Evolutionary conservation across 2,329 filamentous ascomycete species (phyloP), one percentile per base, ranked within the genome.

Genomic region (Fusarium luffae): DNA sequence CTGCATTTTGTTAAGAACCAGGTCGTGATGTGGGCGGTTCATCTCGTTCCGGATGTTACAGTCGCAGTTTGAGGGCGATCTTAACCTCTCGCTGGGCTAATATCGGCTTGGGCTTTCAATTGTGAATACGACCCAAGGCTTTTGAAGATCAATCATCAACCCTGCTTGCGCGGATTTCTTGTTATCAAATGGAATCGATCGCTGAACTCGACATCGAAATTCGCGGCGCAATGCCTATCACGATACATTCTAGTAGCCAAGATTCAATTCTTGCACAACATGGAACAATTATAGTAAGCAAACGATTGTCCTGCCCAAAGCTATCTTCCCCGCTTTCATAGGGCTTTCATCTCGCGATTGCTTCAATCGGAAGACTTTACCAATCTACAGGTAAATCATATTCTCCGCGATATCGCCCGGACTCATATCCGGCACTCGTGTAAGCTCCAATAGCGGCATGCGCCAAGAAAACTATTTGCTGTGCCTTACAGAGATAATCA

Each of bases 61-160:
- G 23, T 51, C 7, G 21, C n/a, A 16, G 18, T 51, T 51, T 11
- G 12, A 34, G 16, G 34, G 27, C 18, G 49, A 51, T 51, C 49
- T 51, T 51, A 51, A 19, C 49, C n/a, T 27, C 19, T 14, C 18
- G 7, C 40, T 16, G 19, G 49, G 49, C 12, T 51, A 27, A 51
- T 42, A 51, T 51, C 23, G 9, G 21, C 7, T 10, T 9, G 8
- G 32, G 4, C 14, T 19, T 51, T 18, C n/a, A 30, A 30, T 27
- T 27, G 13, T 25, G 16, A 18, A 32, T 49, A 5, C 49, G 23
- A 14, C 32, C 25, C 16, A 19, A 41, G 13, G 2, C 9, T 27
- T 27, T 12, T 11, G 23, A 27, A 21, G n/a, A 18, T 9, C 23
- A 2, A 4, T 9, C 12, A 12, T 4, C 18, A 2, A 4, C 13